These are phyloP conservation scores for Collybia sp. DNA, from an alignment of 768 basidiomycete species.

Conservation along the genomic window DNA sequence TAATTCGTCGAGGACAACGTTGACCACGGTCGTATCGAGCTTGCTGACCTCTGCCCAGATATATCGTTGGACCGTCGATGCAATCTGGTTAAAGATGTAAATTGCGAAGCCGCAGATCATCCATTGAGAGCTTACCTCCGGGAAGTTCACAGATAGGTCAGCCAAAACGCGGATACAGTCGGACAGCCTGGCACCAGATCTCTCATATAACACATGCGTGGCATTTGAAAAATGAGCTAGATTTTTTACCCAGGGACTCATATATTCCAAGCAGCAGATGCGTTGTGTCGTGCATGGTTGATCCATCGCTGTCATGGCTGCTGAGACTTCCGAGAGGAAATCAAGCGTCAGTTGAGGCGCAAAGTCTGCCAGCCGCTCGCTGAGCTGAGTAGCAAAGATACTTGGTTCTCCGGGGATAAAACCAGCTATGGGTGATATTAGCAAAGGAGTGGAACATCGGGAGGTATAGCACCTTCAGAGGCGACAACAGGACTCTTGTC, in stretches of 20 bases:
- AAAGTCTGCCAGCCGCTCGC: slow-evolving; percentile 66
- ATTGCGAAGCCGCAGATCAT: not conserved
- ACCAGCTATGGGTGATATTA: slow-evolving; percentile 39
- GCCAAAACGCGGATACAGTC: slow-evolving; percentile 80
- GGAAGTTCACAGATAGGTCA: slow-evolving; percentile 66
- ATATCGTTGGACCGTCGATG: slow-evolving; percentile 60
- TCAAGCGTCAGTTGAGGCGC: slow-evolving; percentile 85
- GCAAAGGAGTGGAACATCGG: not conserved
- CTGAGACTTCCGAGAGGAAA: slow-evolving; percentile 81
- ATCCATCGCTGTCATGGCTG: slow-evolving; percentile 53
- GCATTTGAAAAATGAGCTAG: slow-evolving; percentile 68
- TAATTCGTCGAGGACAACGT: slow-evolving; percentile 75
- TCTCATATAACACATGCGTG: slow-evolving; percentile 60
- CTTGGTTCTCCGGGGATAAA: slow-evolving; percentile 66
- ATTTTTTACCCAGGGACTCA: slow-evolving; percentile 89
- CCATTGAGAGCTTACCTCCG: slow-evolving; percentile 46
- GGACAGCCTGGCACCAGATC: slow-evolving; percentile 68
- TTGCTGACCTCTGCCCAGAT: slow-evolving; percentile 77
- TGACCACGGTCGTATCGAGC: slow-evolving; percentile 61
- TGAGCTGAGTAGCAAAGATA: slow-evolving; percentile 59
- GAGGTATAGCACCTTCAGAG: slow-evolving; percentile 46
- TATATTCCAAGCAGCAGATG: slow-evolving; percentile 72
- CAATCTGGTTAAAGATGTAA: slow-evolving; percentile 39
- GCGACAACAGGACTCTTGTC: slow-evolving; percentile 70
- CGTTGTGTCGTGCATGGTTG: slow-evolving; percentile 43